These are phyloP conservation scores for Medicago lupulina DNA, from an alignment of 306 rosid genomes.

Conservation along the genomic window DNA sequence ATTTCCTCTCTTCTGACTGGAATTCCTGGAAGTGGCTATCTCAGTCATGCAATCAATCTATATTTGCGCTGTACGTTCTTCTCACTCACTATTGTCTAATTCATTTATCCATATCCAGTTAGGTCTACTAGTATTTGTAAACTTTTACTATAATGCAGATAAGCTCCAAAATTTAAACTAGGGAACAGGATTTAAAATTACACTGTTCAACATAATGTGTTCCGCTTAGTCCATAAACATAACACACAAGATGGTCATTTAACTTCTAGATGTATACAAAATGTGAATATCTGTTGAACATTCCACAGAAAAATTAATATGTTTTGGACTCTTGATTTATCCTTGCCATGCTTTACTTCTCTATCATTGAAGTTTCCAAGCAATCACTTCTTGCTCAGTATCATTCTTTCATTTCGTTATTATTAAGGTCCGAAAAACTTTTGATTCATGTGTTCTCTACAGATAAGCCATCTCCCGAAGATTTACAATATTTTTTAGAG, in stretches of 20 bases:
- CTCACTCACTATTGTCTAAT: conserved; percentile 15
- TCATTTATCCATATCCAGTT: conserved; percentile 33
- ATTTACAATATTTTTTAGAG: conserved; percentile 90
- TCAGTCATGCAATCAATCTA: conserved; percentile 95
- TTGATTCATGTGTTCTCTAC: conserved; percentile 44
- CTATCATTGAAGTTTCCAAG: neutral
- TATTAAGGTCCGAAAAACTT: conserved; percentile 15
- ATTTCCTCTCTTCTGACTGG: conserved; percentile 92
- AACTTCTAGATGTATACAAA: conserved; percentile 3
- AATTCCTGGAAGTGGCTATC: conserved; percentile 97
- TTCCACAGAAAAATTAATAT: conserved; percentile 5
- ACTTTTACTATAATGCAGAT: conserved; percentile 1
- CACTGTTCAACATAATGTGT: neutral
- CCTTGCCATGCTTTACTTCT: neutral
- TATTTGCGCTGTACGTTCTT: conserved; percentile 84
- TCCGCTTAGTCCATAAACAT: conserved; percentile 19
- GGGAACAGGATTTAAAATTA: neutral
- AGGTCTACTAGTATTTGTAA: conserved; percentile 18
- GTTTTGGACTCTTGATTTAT: conserved; percentile 6
- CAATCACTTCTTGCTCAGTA: conserved; percentile 25
- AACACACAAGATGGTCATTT: conserved; percentile 6
- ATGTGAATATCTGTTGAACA: neutral
- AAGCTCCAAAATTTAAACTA: conserved; percentile 7
- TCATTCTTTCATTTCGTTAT: conserved; percentile 9
- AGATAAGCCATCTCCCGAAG: conserved; percentile 89